Percentiles rank a stretch among this genome's conserved stretches.
Conservation (phyloP, 2,329 filamentous ascomycete species). For the Ascochyta viciae-villosae region DNA sequence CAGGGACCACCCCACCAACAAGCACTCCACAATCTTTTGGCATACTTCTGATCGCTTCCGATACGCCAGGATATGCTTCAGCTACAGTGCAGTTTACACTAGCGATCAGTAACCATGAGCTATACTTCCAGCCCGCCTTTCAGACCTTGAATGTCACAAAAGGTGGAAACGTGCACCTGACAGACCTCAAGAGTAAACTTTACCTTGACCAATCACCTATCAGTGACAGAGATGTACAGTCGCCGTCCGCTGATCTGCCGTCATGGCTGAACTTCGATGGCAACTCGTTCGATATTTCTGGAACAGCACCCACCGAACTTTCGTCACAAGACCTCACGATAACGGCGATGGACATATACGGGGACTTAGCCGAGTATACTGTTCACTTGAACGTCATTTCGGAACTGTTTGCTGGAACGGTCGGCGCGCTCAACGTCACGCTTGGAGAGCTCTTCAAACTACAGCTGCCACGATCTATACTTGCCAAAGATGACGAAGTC, state of each 20-base stretch:
- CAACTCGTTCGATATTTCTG: slow-evolving; percentile 66
- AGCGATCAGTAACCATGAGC: slow-evolving; percentile 72
- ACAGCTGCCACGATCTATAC: slow-evolving; percentile 53
- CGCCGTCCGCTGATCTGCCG: slow-evolving; percentile 64
- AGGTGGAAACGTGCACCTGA: slow-evolving; percentile 42
- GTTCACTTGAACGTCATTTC: slow-evolving; percentile 55
- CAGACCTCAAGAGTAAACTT: slow-evolving; percentile 40
- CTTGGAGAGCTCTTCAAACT: slow-evolving; percentile 59
- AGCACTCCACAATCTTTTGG: slow-evolving; percentile 74
- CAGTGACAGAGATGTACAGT: slow-evolving; percentile 58
- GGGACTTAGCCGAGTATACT: slow-evolving; percentile 65
- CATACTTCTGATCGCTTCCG: slow-evolving; percentile 77
- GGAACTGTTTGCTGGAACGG: slow-evolving; percentile 53
- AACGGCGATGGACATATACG: slow-evolving; percentile 64
- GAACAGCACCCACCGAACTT: slow-evolving; percentile 67
- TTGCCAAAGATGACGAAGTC: slow-evolving; percentile 50
- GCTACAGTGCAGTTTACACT: slow-evolving; percentile 72
- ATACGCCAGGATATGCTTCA: slow-evolving; percentile 78
- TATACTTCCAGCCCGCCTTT: slow-evolving; percentile 65
- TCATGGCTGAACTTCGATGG: slow-evolving; percentile 74
- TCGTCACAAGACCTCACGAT: slow-evolving; percentile 69
- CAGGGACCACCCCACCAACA: slow-evolving; percentile 72
- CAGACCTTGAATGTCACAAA: slow-evolving; percentile 42
- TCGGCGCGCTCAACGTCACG: slow-evolving; percentile 57
- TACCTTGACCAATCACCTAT: slow-evolving; percentile 52